These are phyloP conservation scores for Trametopsis cervina DNA, from an alignment of 768 basidiomycete species.

Conservation along the genomic window DNA sequence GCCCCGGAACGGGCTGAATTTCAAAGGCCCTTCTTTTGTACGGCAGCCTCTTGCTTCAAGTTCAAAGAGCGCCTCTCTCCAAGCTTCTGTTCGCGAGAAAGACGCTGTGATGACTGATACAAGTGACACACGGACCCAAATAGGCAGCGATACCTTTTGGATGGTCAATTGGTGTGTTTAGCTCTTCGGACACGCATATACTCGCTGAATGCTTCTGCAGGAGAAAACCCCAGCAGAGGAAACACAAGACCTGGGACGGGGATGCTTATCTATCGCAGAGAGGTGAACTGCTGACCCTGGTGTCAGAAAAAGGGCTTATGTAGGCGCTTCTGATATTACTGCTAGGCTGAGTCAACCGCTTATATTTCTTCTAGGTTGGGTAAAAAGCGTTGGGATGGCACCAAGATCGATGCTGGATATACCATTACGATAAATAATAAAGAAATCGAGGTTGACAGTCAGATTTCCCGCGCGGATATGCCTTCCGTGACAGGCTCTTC, in stretches of 20 bases:
- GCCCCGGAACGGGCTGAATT: conserved; percentile 5
- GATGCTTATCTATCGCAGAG: conserved; percentile 54
- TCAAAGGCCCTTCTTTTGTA: conserved; percentile 8
- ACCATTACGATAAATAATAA: conserved; percentile 47
- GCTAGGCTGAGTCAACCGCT: neutral
- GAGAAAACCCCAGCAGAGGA: conserved; percentile 64
- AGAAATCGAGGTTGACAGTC: conserved; percentile 49
- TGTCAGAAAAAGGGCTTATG: conserved; percentile 69
- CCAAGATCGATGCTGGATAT: conserved; percentile 25
- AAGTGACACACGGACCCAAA: conserved; percentile 1
- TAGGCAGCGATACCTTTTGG: conserved; percentile 40
- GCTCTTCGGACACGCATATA: conserved; percentile 1
- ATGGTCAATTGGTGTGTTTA: conserved; percentile 56
- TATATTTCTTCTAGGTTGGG: conserved; percentile 40
- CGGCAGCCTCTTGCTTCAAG: conserved; percentile 1
- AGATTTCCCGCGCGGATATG: conserved; percentile 43
- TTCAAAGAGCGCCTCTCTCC: too few species aligned
- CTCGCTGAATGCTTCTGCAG: conserved; percentile 28
- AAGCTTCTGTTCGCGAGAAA: neutral
- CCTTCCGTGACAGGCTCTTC: conserved; percentile 34
- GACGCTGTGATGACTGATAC: neutral
- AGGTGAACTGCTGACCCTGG: conserved; percentile 47
- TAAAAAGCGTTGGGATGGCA: conserved; percentile 51
- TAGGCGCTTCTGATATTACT: conserved; percentile 26
- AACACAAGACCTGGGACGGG: conserved; percentile 83